phyloP scores from a whole-genome alignment of 768 basidiomycete genomes.

The Coprinopsis strossmayeri region DNA sequence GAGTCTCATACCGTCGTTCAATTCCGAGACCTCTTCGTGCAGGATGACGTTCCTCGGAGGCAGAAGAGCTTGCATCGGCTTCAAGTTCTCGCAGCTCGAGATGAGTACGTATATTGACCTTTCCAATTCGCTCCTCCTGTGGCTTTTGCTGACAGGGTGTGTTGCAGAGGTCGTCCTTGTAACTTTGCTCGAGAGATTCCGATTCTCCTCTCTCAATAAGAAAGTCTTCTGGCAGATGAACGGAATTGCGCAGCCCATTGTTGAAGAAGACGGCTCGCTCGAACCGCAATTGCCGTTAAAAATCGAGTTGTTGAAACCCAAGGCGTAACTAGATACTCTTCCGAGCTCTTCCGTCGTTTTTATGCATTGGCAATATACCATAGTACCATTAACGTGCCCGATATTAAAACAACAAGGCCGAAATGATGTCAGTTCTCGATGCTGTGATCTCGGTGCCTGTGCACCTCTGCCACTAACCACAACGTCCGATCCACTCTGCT shows the following conservation, averaged over 20 bases:
- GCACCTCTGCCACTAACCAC: too few relatives aligned
- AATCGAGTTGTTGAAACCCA: neutral
- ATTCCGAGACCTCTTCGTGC: neutral
- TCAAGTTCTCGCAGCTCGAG: conserved; percentile 50
- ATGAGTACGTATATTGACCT: neutral
- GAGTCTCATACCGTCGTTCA: neutral
- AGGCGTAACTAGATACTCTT: too few relatives aligned
- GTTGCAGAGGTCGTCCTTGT: conserved; percentile 14
- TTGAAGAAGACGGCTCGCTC: neutral
- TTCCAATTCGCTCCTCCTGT: too few relatives aligned
- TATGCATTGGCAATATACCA: too few relatives aligned
- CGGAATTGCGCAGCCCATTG: conserved; percentile 12
- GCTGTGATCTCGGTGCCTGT: too few relatives aligned
- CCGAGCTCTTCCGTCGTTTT: too few relatives aligned
- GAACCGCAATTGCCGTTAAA: neutral
- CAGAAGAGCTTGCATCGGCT: conserved; percentile 22
- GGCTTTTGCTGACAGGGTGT: too few relatives aligned
- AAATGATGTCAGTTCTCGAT: too few relatives aligned
- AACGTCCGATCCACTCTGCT: too few relatives aligned
- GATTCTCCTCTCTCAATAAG: conserved; percentile 12
- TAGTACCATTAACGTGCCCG: too few relatives aligned
- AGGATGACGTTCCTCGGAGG: conserved; percentile 25
- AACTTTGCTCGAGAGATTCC: conserved; percentile 8
- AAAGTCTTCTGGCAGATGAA: conserved; percentile 13
- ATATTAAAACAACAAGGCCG: too few relatives aligned